These are phyloP conservation scores for Xylaria longipes DNA, from an alignment of 495 filamentous ascomycete genomes.

Conservation along the genomic window DNA sequence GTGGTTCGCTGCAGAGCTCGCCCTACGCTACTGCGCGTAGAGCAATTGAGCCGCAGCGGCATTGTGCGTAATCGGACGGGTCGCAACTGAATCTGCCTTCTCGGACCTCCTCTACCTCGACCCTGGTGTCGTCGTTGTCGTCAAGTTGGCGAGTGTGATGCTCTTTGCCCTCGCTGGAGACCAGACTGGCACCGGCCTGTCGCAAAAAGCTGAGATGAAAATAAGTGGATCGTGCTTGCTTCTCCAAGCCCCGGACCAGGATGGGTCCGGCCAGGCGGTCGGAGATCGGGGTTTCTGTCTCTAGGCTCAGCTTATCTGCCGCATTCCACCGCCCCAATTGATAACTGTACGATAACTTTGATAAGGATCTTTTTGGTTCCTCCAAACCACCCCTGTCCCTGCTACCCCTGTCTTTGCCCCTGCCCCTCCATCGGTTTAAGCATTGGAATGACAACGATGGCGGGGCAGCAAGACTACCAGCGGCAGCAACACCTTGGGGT, in stretches of 20 bases:
- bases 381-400: not conserved
- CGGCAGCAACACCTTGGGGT: not conserved
- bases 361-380: not conserved
- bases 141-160: not conserved
- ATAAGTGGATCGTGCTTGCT: slow-evolving; percentile 20
- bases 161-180: not conserved
- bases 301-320: not conserved
- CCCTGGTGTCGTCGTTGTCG: not conserved
- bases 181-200: not conserved
- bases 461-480: slow-evolving; percentile 15
- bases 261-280: not conserved
- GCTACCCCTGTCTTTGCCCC: not conserved
- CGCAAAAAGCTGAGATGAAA: slow-evolving; percentile 19
- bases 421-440: slow-evolving; percentile 16
- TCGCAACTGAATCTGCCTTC: not conserved
- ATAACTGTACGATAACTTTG: slow-evolving; percentile 2
- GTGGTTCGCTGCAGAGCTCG: slow-evolving; percentile 32
- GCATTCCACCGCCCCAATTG: slow-evolving; percentile 8
- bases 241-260: not conserved
- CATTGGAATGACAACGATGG: slow-evolving; percentile 19
- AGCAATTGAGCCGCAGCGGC: slow-evolving; percentile 37
- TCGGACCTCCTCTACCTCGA: slow-evolving; percentile 9
- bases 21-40: slow-evolving; percentile 32
- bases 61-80: slow-evolving; percentile 21
- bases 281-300: slow-evolving; percentile 9